A percentile compares a stretch with the other conserved stretches of the same genome.
phyloP scores from a whole-genome alignment of 2,329 filamentous ascomycete species.

The Fusarium nurragi region DNA sequence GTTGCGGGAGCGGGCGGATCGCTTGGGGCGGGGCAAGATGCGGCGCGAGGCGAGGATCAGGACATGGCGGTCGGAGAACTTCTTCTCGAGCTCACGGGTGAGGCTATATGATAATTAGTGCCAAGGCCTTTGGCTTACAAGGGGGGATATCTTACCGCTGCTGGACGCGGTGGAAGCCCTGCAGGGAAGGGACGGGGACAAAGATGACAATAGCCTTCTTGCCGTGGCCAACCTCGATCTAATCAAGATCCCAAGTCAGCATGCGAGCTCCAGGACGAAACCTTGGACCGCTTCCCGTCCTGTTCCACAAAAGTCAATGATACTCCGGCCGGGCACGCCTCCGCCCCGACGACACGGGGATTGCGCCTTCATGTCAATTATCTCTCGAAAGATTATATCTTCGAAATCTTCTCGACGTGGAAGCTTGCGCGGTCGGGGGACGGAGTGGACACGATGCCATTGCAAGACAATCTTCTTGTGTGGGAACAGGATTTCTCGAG shows the following conservation, averaged over 20 bases:
- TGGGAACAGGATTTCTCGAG: constrained; percentile 56
- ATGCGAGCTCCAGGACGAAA: constrained; percentile 77
- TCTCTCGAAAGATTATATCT: constrained; percentile 35
- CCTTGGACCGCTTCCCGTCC: constrained; percentile 81
- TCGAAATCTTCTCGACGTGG: constrained; percentile 40
- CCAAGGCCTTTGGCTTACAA: accelerated
- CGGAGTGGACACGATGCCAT: constrained; percentile 43
- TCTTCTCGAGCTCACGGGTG: constrained; percentile 99
- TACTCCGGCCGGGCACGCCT: constrained; percentile 48
- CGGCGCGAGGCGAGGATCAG: constrained; percentile 98
- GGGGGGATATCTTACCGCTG: constrained; percentile 80
- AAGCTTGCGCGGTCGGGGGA: constrained; percentile 35
- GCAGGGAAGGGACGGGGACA: constrained; percentile 98
- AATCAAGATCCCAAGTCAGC: constrained; percentile 74
- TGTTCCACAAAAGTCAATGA: constrained; percentile 66
- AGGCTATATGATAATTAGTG: constrained; percentile 67
- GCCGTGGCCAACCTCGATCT: constrained; percentile 99
- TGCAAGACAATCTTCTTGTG: constrained; percentile 46
- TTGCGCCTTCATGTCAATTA: constrained; percentile 26
- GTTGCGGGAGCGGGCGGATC: constrained; percentile 95
- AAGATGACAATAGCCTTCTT: constrained; percentile 99
- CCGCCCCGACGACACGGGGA: constrained; percentile 41
- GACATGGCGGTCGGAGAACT: constrained; percentile 99
- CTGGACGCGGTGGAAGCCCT: constrained; percentile 99
- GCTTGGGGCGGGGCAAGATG: constrained; percentile 98